Evolutionary conservation across 352 stramenopile genomes (phyloP), one percentile per base, ranked within the genome.

Genomic region (Phytophthora podocarpi): DNA sequence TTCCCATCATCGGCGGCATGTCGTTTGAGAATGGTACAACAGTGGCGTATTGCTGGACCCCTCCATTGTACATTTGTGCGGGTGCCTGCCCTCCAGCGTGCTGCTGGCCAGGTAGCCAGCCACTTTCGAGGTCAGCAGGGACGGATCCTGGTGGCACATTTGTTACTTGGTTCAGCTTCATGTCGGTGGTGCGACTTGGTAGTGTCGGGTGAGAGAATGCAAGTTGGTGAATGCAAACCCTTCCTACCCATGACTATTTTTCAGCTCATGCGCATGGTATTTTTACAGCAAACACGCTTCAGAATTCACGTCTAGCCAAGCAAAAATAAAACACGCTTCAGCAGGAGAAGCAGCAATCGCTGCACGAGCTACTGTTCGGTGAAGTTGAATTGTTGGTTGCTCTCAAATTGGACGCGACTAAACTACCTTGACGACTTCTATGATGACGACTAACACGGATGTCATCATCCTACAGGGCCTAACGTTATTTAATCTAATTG

Each of bases 11-110:
- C 12, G 45, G 49, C 5, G 55, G 56, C 8, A 37, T 49, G 48
- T 67, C 63, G 12, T 67, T 57, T 15, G 35, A 56, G 34, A 67
- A 67, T n/a, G 56, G 63, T 6, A 67, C 35, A 31, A 67, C 63
- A 15, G 49, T 67, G 20, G 56, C 43, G 28, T 49, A 67, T 37
- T 67, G 56, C 20, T 71, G 54, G n/a, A 20, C 36, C 12, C 41
- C 49, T 27, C 32, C 58, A 35, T 66, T 40, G 31, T 47, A 43
- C 6, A 30, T 36, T 62, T 62, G 42, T 18, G 47, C 41, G n/a
- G n/a, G n/a, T n/a, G n/a, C n/a, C 50, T 63, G 46, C 18, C 31
- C 10, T 46, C n/a, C n/a, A n/a, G n/a, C n/a, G n/a, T n/a, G n/a
- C n/a, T n/a, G n/a, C n/a, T n/a, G n/a, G n/a, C n/a, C n/a, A n/a